Percentiles rank a stretch among this genome's conserved stretches.
Conservation (phyloP, 306 rosid species). For the Lathyrus aphaca region DNA sequence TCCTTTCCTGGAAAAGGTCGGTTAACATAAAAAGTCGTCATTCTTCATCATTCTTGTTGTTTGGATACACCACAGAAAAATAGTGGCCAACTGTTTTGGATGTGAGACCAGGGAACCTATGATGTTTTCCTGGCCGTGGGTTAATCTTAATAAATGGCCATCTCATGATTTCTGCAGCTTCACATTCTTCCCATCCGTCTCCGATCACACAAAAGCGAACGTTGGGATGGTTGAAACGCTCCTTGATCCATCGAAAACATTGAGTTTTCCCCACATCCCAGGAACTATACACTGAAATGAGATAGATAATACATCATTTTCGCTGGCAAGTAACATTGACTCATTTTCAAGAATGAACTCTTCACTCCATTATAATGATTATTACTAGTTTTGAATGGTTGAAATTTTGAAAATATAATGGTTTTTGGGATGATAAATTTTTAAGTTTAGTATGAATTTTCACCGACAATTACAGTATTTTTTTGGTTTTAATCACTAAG, state of each 20-base stretch:
- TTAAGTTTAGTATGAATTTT: too few species aligned
- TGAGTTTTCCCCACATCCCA: slow-evolving; percentile 82
- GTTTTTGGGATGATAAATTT: slow-evolving; percentile 7
- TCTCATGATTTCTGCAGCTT: slow-evolving; percentile 72
- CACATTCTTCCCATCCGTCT: slow-evolving; percentile 96
- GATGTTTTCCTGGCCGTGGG: slow-evolving; percentile 62
- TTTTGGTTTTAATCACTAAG: too few species aligned
- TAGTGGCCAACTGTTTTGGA: slow-evolving; percentile 63
- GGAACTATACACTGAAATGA: slow-evolving; percentile 81
- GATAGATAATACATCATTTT: slow-evolving; percentile 11
- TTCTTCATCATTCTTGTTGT: slow-evolving; percentile 55
- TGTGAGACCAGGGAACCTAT: slow-evolving; percentile 96
- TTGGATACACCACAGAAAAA: slow-evolving; percentile 73
- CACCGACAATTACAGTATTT: too few species aligned
- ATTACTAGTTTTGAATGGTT: slow-evolving; percentile 21
- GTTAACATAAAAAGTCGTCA: slow-evolving; percentile 37
- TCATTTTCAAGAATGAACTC: slow-evolving; percentile 3
- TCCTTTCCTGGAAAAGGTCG: slow-evolving; percentile 26
- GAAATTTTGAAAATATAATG: slow-evolving; percentile 15
- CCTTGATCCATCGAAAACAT: slow-evolving; percentile 83
- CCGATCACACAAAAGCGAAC: slow-evolving; percentile 86
- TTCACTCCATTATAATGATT: not conserved
- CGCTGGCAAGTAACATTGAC: not conserved
- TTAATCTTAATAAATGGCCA: slow-evolving; percentile 93
- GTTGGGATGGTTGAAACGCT: slow-evolving; percentile 66